Evolutionary conservation across 768 basidiomycete species (phyloP).

Genomic region (Lactarius trivialis): DNA sequence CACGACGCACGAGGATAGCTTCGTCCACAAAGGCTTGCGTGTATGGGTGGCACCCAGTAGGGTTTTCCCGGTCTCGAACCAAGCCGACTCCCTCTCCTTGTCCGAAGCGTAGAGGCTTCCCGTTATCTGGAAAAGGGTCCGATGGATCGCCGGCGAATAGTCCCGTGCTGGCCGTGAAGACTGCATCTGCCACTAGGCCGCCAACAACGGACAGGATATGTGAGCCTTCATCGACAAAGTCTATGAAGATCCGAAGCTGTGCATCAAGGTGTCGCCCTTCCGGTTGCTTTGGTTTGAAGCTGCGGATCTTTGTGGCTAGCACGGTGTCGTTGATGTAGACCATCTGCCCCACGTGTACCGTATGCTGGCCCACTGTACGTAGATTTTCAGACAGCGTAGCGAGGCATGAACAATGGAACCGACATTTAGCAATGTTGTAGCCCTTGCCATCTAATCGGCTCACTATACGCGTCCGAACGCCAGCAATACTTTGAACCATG

Average conservation of each 20-base stretch:
- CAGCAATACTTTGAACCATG: conserved; percentile 68
- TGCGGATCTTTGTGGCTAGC: conserved; percentile 34
- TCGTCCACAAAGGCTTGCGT: conserved; percentile 40
- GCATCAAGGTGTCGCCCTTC: conserved; percentile 39
- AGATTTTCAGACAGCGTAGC: not conserved
- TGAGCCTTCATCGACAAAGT: conserved; percentile 43
- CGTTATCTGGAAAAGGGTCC: conserved; percentile 24
- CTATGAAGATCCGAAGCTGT: conserved; percentile 53
- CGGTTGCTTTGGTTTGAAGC: conserved; percentile 18
- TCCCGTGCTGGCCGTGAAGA: conserved; percentile 55
- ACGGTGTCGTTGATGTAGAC: conserved; percentile 73
- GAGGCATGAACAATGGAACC: conserved; percentile 27
- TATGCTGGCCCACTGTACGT: conserved; percentile 68
- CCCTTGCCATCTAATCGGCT: conserved; percentile 77
- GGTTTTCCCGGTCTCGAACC: conserved; percentile 45
- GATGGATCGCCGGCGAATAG: conserved; percentile 65
- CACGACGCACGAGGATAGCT: conserved; percentile 61
- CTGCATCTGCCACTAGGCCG: conserved; percentile 39
- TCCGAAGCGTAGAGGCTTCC: conserved; percentile 39
- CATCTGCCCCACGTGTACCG: conserved; percentile 70
- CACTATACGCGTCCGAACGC: conserved; percentile 71
- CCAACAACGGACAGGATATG: conserved; percentile 35
- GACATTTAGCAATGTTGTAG: conserved; percentile 81
- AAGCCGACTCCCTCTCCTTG: conserved; percentile 49
- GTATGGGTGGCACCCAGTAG: conserved; percentile 56